Evolutionary conservation across 83 land plant species (phyloP), one percentile per base, ranked within the genome.

Genomic region (Picea abies): DNA sequence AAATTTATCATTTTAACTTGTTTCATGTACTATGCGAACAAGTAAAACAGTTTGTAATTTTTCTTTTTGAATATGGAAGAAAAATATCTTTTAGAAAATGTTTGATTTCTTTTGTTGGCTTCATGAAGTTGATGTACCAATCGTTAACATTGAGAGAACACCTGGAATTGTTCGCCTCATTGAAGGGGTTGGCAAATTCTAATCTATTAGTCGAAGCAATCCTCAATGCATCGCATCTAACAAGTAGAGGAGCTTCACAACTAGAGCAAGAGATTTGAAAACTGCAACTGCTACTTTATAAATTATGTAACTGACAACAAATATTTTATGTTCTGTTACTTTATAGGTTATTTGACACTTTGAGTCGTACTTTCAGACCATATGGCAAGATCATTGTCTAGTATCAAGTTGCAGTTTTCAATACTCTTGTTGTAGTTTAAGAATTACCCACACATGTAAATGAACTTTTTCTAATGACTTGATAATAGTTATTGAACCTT

Each of bases 191-290:
- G 41, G 41, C 4, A 39, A 39, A 39, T 39, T 39, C 41, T 5
- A 39, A 39, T 39, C 41, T 39, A 39, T 39, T 29, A 60, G 75
- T 82, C 41, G 86, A 82, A 83, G 60, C 86, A 37, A 61, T 66
- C 60, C 64, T 85, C 44, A 60, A 76, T 60, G 85, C 84, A 17
- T 71, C 82, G 86, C 85, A 85, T 60, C 80, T 85, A 47, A 80
- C 79, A 63, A 84, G 86, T 85, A 82, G 49, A n/a, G 56, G 39
- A 20, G 20, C 29, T 16, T 75, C 4, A 23, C 25, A 47, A 17
- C 66, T 19, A 19, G 20, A 64, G 23, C 66, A 64, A 16, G 7
- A 64, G 49, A 47, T 6, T 47, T 47, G 9, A 47, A 47, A 47
- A 47, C 9, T 47, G 49, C 23, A 19, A 64, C 19, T 4, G 66